Evolutionary conservation across 2,329 filamentous ascomycete genomes (phyloP), one percentile per base, ranked within the genome.

Genomic region (Ophiostoma australiae): DNA sequence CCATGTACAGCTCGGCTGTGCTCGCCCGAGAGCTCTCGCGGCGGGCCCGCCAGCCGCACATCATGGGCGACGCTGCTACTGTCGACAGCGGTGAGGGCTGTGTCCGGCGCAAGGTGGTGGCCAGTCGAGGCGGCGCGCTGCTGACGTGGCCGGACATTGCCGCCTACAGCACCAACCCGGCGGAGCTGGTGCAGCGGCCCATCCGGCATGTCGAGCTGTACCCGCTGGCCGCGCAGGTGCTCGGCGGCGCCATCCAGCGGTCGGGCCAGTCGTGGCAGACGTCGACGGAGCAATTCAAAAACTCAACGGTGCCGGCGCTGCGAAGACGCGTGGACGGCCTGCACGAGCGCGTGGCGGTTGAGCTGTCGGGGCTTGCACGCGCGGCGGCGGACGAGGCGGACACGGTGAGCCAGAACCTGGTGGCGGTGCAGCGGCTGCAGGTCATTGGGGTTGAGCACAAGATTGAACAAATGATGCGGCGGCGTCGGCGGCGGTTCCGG

Each of bases 1-100:
- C 96, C 10, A 86, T 97, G 58, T 83, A 97, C 31, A 91, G 90
- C 73, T 92, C 93, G 0, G 94, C 93, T n/a, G 89, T 97, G 77
- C 97, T 96, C 80, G 94, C 94, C 0, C 89, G 89, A 76, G 92
- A 95, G 77, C 91, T 97, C 70, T 84, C 85, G 37, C 86, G 89
- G 4, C 87, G 90, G 67, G 89, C 90, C 4, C 80, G 89, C 65
- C 82, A 84, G 48, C 77, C 79, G 11, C 80, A 79, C 68, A 77
- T 80, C 23, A 78, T 83, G 0, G 79, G 80, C 20, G 37, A 74
- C 77, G 0, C 78, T 33, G 27, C 11, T 20, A 63, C 78, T 27
- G 31, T 0, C 10, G 27, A 4, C 6, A 41, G 41, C 17, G 73
- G 20, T 71, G 74, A 37, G 73, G 69, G 5, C 33, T 61, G 23